Evolutionary conservation across 371 early-diverging fungal species (phyloP), one percentile per base, ranked within the genome.

Genomic region (Mortierella polycephala): DNA sequence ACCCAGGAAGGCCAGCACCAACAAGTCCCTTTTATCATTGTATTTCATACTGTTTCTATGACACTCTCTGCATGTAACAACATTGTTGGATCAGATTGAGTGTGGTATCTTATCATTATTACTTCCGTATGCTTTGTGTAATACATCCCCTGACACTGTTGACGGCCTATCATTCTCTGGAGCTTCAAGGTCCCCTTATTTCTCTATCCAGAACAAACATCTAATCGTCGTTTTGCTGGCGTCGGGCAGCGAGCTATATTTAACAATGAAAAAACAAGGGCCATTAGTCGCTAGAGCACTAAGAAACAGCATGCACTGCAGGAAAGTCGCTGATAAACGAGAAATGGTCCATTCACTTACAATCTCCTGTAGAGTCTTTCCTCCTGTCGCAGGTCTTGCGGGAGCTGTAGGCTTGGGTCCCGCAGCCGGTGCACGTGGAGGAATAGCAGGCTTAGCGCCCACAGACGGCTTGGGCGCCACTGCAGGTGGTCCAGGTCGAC

Each of bases 391-490:
- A 42, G 88, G 86, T 60, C 87, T 75, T 23, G 85, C 80, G n/a
- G 89, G 84, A 16, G 85, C 63, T 0, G 79, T 80, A 7, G 89
- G 89, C 52, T 87, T 89, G 54, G 75, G 71, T 55, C 76, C 75
- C 0, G 58, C 64, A 41, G 46, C 74, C 14, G 75, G 67, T 18
- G 71, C 67, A 10, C 75, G 70, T 18, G 75, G 59, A 7, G 81
- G 81, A 7, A 69, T 62, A 16, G 60, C 75, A 11, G 88, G 86
- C 61, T 86, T 87, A 39, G 84, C 75, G 46, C 87, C 87, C 8
- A 85, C 65, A 5, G 75, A 62, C 21, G 89, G 89, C 55, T 85
- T 86, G 13, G 87, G 83, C 9, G 82, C 82, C 8, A 85, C 81
- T 11, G 84, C 83, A 45, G 88, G 86, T 44, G 86, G 85, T 10